Base-by-base conservation (phyloP, 192 early-diverging fungal species). In the Rhizophagus prolifer region DNA sequence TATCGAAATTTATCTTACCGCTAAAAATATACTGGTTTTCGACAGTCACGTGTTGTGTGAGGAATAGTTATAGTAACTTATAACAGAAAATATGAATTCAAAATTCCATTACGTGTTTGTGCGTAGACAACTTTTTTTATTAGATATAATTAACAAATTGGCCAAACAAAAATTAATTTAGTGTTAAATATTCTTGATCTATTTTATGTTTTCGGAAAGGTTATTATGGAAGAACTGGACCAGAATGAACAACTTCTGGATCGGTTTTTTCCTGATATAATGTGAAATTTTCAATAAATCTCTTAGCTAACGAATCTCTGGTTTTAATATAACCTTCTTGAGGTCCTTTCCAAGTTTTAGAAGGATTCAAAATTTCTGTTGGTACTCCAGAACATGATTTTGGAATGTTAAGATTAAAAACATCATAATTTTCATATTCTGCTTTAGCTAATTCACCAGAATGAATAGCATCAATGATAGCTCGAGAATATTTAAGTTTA, bases 401-500 rank as follows among this genome's bases (percentile, higher is more conserved):
- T 79, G 97, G 97, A 80, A 98, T 95, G 79, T 87, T 71, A 34
- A 98, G 86, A 81, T 92, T 91, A 83, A 98, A 98, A 63, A 93
- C 87, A 25, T 92, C 93, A 85, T 95, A 96, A 84, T 83, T 92
- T 67, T 91, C 86, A 84, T 92, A 97, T 77, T 95, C 87, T 59
- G 94, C 92, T 23, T 90, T 92, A 69, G 89, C 85, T 68, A 98
- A 90, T 88, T 94, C 95, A 72, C 96, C 96, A 70, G 82, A 90
- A 92, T 98, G 97, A 85, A 98, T 97, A 63, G 97, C 94, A 83
- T 98, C 96, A 75, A 98, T 94, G 81, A 98, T 96, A 77, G 95
- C 95, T 75, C 97, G 94, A 71, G 95, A 94, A 90, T 98, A 97
- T 90, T 95, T 97, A 76, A 98, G 91, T 44, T 95, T 86, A 77